Base-by-base conservation (phyloP, 495 filamentous ascomycete genomes). In the Penicillium chermesinum region DNA sequence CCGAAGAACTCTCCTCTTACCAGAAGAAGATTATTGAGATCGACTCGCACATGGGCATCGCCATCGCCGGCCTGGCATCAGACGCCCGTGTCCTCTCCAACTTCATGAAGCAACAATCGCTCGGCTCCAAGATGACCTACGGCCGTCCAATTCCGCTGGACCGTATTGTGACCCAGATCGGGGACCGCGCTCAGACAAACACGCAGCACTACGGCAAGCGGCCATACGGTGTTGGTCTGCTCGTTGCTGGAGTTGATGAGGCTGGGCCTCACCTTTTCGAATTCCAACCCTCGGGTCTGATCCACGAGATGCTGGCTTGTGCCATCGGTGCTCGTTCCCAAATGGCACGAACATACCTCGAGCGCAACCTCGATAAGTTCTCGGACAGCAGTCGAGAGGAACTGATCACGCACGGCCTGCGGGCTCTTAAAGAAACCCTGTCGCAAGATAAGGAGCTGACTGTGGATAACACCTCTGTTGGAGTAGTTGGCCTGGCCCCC, bases 101-200 rank as follows among this genome's bases (percentile, higher is more conserved):
- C 81, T 97, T 95, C 79, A 96, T 98, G 93, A 96, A 96, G 75
- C 89, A 95, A 72, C 93, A 97, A 72, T 94, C 87, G 42, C 89
- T 98, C 58, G 86, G 88, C 64, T 89, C 89, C 48, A 89, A 89
- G 62, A 86, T 98, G 62, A 94, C 90, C 47, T 97, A 95, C 79
- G 90, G 85, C 71, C 91, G 93, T 41, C 82, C 89, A 47, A 90
- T 98, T 58, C 87, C 87, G 13, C 74, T 97, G 64, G 82, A 88
- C 63, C 85, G 86, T 22, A 87, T 96, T 55, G 89, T 95, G 43
- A 75, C 79, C 17, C 83, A 89, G 66, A 96, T 98, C 64, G 91
- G 85, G 57, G 89, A 95, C 71, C 91, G 95, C 70, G 93, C 93
- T 32, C 93, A 98, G 73, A 86, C 84, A 54, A 96, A 97, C 78